Conservation (phyloP, 2,329 filamentous ascomycete species). For the Ascocoryne sarcoides region DNA sequence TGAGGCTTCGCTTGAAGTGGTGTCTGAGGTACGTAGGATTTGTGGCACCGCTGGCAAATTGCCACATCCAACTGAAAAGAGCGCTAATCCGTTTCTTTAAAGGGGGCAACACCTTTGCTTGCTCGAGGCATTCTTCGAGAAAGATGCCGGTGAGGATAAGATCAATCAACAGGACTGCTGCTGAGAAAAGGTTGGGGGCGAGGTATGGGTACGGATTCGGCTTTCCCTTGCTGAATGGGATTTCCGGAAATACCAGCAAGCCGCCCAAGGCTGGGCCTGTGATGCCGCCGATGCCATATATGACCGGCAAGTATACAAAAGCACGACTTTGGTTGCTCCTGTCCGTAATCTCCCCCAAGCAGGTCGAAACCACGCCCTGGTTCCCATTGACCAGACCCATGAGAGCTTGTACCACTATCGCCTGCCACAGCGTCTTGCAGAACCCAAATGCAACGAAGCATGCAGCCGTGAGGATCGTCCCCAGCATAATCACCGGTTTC, state of each 20-base stretch:
- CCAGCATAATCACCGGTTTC: constrained; percentile 73
- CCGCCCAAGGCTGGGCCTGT: constrained; percentile 90
- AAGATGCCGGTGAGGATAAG: constrained; percentile 68
- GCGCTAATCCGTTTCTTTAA: constrained; percentile 47
- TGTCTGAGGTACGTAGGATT: constrained; percentile 49
- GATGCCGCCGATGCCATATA: constrained; percentile 93
- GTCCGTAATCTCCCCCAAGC: constrained; percentile 89
- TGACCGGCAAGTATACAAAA: constrained; percentile 88
- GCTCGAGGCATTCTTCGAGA: constrained; percentile 78
- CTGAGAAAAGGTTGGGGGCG: constrained; percentile 72
- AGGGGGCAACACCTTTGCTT: constrained; percentile 51
- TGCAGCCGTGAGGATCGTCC: constrained; percentile 70
- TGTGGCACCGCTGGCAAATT: constrained; percentile 49
- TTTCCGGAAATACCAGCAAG: constrained; percentile 55
- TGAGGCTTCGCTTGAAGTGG: constrained; percentile 21
- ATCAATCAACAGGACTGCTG: constrained; percentile 61
- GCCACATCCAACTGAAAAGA: constrained; percentile 61
- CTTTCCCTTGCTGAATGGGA: constrained; percentile 41
- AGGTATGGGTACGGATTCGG: constrained; percentile 69
- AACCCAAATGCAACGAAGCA: constrained; percentile 87
- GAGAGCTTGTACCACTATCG: constrained; percentile 73
- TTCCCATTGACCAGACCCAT: constrained; percentile 97
- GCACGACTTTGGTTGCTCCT: constrained; percentile 87
- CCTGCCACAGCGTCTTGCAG: constrained; percentile 72
- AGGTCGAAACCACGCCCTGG: constrained; percentile 86